phyloP scores from a whole-genome alignment of 2,329 filamentous ascomycete species.

The Coniella vitis region DNA sequence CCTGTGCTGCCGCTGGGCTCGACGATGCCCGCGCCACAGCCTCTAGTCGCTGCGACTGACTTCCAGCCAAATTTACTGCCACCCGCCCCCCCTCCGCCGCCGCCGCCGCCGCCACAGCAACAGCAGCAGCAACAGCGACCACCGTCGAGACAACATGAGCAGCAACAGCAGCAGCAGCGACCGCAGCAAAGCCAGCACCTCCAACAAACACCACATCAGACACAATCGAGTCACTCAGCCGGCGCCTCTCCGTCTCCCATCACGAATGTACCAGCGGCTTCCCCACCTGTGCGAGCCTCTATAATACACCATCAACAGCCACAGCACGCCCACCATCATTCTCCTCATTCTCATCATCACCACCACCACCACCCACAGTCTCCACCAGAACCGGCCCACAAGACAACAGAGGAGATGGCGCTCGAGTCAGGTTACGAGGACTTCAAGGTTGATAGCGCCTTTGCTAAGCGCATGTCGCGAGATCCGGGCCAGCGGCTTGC shows the following conservation, averaged over 20 bases:
- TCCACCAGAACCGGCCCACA: neutral
- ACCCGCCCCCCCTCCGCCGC: neutral
- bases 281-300: neutral
- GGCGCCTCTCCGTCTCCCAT: too few species aligned
- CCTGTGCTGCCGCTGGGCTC: constrained; percentile 11
- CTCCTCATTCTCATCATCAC: neutral
- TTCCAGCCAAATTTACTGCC: constrained; percentile 14
- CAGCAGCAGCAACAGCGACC: neutral
- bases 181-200: too few species aligned
- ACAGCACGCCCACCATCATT: neutral
- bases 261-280: too few species aligned
- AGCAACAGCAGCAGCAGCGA: neutral
- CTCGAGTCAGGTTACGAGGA: constrained; percentile 38
- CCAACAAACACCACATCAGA: too few species aligned
- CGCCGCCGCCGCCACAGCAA: neutral
- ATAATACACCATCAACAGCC: neutral
- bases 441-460: constrained; percentile 45
- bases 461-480: constrained; percentile 47
- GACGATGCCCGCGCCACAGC: constrained; percentile 15
- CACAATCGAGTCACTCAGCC: too few species aligned
- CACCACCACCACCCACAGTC: neutral
- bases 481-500: constrained; percentile 44
- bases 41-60: constrained; percentile 16
- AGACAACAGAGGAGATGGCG: constrained; percentile 42
- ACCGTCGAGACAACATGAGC: too few species aligned